Base-by-base conservation (phyloP, 2,329 filamentous ascomycete species). In the Cryphonectria nitschkei region DNA sequence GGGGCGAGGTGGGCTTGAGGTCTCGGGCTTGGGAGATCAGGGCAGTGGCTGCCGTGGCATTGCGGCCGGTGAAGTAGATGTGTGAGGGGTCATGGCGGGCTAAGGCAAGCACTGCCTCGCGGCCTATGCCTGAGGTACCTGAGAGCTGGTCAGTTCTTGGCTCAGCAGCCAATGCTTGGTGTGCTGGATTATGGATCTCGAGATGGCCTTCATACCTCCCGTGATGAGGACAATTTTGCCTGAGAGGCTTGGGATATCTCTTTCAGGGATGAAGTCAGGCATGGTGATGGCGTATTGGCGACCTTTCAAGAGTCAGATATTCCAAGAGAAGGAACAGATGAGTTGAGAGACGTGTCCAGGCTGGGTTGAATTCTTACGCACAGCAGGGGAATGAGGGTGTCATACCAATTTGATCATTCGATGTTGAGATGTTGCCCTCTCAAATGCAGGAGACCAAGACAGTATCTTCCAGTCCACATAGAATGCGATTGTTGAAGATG, bases 11-110 rank as follows among this genome's bases (percentile, higher is more conserved):
- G 9, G 54, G 3, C 9, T n/a, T n/a, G 46, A 52, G 46, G 46
- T 8, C 46, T 52, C 46, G 46, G 14, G 26, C 54, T 16, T 58
- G 54, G 19, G 54, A 14, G 39, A 81, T 78, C 32, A 86, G 82
- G 16, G 81, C 80, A 29, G 81, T 78, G 22, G 79, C 81, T 11
- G 83, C 83, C 74, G 84, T 81, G 65, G 76, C 78, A 46, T 80
- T 84, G 46, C 86, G 83, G 1, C 84, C 85, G n/a, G 81, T 84
- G 68, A 89, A 81, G 77, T 85, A 87, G 69, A 89, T 85, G 66
- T 85, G 82, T 2, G 80, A 77, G 22, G 87, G 86, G n/a, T 79
- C 65, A 73, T 84, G 83, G 67, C 79, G 79, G 16, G 82, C 80
- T 9, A 85, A 77, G 4, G 80, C 79, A 16, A 81, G 74, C 54